Conservation (phyloP, 78 protist species). For the Dictyostelium discoideum region dicty_2.7 NC_007088.5:185001-185500, state of each 20-base stretch:
- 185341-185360: slow-evolving; percentile 80
- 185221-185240: slow-evolving; percentile 93
- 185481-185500: too few species aligned
- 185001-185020: slow-evolving; percentile 77
- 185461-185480: neutral
- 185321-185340: slow-evolving; percentile 91
- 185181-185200: neutral
- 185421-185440: neutral
- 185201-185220: slow-evolving; percentile 6
- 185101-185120: slow-evolving; percentile 49
- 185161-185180: neutral
- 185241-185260: slow-evolving; percentile 93
- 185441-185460: neutral
- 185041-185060: slow-evolving; percentile 62
- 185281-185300: slow-evolving; percentile 96
- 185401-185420: slow-evolving; percentile 91
- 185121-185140: slow-evolving; percentile 35
- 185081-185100: slow-evolving; percentile 29
- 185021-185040: slow-evolving; percentile 40
- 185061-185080: slow-evolving; percentile 9
- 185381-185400: slow-evolving; percentile 95
- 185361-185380: slow-evolving; percentile 83
- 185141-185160: neutral
- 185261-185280: slow-evolving; percentile 96
- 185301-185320: slow-evolving; percentile 85